These are phyloP conservation scores for Mimosa bimucronata DNA, from an alignment of 306 rosid species.

Conservation along the genomic window DNA sequence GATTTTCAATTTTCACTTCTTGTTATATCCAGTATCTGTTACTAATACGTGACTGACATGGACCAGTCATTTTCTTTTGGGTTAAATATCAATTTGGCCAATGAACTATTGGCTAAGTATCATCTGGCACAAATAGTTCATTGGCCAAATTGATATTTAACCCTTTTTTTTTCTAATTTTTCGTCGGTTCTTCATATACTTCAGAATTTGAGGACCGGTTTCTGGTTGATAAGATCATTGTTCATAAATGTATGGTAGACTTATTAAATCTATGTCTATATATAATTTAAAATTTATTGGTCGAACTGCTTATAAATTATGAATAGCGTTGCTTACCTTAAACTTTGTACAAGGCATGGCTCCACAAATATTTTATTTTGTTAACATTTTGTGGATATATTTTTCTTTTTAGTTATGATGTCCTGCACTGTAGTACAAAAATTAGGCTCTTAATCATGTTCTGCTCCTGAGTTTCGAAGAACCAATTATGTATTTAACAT, in stretches of 20 bases:
- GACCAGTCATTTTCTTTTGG: background rate
- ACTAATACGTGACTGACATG: background rate
- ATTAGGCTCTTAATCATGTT: too few relatives aligned
- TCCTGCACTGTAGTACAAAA: too few relatives aligned
- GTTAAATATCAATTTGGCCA: too few relatives aligned
- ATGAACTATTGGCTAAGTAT: too few relatives aligned
- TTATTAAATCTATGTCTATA: background rate
- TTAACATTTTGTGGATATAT: too few relatives aligned
- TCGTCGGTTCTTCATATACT: background rate
- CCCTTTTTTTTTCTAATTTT: too few relatives aligned
- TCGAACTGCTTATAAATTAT: background rate
- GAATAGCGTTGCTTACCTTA: background rate
- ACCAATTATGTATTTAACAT: too few relatives aligned
- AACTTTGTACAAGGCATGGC: background rate
- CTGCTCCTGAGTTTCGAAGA: too few relatives aligned
- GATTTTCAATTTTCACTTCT: background rate
- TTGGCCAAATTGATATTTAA: too few relatives aligned
- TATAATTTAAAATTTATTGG: too few relatives aligned
- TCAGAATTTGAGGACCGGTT: background rate
- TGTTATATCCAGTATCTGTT: background rate
- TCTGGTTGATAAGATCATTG: background rate
- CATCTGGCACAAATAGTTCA: too few relatives aligned
- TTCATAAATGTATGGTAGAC: background rate
- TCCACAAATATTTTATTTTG: background rate
- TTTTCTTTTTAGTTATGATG: background rate